A percentile compares a stretch with the other conserved stretches of the same genome.
phyloP scores from a whole-genome alignment of 2,329 filamentous ascomycete species.

The Ilyonectria mors-panacis region DNA sequence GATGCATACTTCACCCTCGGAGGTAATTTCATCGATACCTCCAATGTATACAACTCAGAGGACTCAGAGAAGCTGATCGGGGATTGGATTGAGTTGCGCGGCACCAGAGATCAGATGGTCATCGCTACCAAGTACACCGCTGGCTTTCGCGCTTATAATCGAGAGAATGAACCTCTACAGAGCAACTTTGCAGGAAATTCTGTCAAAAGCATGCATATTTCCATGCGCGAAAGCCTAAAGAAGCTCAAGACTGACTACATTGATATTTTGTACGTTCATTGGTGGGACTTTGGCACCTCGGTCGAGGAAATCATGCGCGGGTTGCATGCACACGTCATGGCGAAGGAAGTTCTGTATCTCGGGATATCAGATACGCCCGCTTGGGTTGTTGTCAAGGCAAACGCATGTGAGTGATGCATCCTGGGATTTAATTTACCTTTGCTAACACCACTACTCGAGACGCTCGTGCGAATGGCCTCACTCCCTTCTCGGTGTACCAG shows the following conservation, averaged over 20 bases:
- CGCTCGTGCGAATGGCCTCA: slow-evolving; percentile 45
- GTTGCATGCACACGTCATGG: slow-evolving; percentile 24
- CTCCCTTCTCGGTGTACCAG: slow-evolving; percentile 50
- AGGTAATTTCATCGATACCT: slow-evolving; percentile 75
- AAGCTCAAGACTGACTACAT: slow-evolving; percentile 57
- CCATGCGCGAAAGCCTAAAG: slow-evolving; percentile 56
- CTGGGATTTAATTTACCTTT: neutral
- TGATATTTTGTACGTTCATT: slow-evolving; percentile 51
- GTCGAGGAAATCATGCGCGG: slow-evolving; percentile 31
- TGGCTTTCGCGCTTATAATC: slow-evolving; percentile 50
- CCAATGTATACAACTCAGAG: slow-evolving; percentile 65
- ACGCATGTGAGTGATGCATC: slow-evolving; percentile 31
- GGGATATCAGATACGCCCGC: slow-evolving; percentile 51
- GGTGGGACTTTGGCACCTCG: slow-evolving; percentile 35
- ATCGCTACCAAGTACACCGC: slow-evolving; percentile 65
- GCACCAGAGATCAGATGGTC: slow-evolving; percentile 63
- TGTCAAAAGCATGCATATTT: slow-evolving; percentile 55
- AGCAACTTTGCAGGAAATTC: slow-evolving; percentile 58
- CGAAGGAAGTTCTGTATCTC: slow-evolving; percentile 48
- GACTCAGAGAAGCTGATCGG: slow-evolving; percentile 67
- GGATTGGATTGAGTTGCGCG: slow-evolving; percentile 63
- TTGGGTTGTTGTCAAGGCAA: slow-evolving; percentile 50
- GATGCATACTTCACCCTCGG: slow-evolving; percentile 68
- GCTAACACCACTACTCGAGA: slow-evolving; percentile 19
- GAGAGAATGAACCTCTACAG: slow-evolving; percentile 28